Percentiles rank a stretch among this genome's conserved stretches.
Evolutionary conservation across 768 basidiomycete species (phyloP).

Genomic region (Scleroderma citrinum): DNA sequence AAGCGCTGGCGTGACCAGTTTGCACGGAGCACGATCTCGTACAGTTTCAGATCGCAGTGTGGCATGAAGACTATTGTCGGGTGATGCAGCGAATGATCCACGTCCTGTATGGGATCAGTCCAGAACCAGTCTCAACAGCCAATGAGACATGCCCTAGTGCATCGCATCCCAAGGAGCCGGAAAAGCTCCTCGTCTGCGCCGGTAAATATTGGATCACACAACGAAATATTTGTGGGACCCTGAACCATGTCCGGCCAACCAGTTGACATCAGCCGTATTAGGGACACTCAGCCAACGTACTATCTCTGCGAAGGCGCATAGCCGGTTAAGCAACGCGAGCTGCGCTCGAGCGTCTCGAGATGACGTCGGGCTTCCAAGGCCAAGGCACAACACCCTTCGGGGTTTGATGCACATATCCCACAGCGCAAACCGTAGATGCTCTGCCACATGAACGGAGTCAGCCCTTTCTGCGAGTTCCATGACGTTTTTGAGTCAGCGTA

Average conservation of each 20-base stretch:
- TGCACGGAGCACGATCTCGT: constrained; percentile 56
- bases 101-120: constrained; percentile 23
- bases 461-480: constrained; percentile 10
- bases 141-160: constrained; percentile 34
- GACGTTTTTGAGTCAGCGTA: constrained; percentile 40
- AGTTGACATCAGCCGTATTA: constrained; percentile 6
- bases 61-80: constrained; percentile 75
- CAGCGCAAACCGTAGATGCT: constrained; percentile 32
- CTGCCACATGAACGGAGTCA: constrained; percentile 21
- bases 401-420: constrained; percentile 17
- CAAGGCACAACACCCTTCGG: constrained; percentile 54
- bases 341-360: constrained; percentile 62
- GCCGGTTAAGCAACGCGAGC: constrained; percentile 56
- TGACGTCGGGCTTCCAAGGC: constrained; percentile 63
- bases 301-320: constrained; percentile 49
- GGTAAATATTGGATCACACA: constrained; percentile 75
- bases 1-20: constrained; percentile 52
- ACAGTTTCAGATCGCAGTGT: constrained; percentile 68
- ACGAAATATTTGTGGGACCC: constrained; percentile 42
- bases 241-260: constrained; percentile 22
- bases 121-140: background rate
- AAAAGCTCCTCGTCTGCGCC: constrained; percentile 52
- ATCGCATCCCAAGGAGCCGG: constrained; percentile 28
- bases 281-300: constrained; percentile 39
- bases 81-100: constrained; percentile 23